These are phyloP conservation scores for Eucommia ulmoides DNA, from an alignment of 257 asterid genomes.

Conservation along the genomic window DNA sequence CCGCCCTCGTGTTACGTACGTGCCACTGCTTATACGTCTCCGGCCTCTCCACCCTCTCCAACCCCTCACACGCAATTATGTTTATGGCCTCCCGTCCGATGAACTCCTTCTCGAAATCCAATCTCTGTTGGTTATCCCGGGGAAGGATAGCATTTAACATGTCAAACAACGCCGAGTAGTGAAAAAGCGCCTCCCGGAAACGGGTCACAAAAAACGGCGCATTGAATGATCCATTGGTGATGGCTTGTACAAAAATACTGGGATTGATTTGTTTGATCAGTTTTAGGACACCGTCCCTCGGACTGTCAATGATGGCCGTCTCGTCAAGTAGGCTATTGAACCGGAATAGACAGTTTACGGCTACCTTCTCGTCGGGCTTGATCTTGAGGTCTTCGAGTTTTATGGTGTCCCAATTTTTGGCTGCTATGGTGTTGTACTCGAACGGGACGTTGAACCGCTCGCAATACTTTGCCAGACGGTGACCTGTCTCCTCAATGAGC, in stretches of 20 bases:
- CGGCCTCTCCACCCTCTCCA: conserved; percentile 34
- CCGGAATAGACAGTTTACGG: conserved; percentile 46
- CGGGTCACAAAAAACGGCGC: conserved; percentile 31
- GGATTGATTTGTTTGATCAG: conserved; percentile 31
- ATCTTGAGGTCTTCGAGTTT: conserved; percentile 33
- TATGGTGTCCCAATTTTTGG: conserved; percentile 46
- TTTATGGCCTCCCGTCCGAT: conserved; percentile 45
- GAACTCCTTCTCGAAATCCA: conserved; percentile 31
- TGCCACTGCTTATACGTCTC: conserved; percentile 51
- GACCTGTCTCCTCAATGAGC: conserved; percentile 51
- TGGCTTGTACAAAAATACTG: conserved; percentile 30
- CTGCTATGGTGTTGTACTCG: conserved; percentile 45
- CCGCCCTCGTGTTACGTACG: conserved; percentile 25
- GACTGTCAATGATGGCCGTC: conserved; percentile 15
- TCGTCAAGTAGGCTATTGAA: conserved; percentile 38
- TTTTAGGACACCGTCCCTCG: conserved; percentile 27
- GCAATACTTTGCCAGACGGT: conserved; percentile 28
- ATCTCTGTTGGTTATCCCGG: conserved; percentile 27
- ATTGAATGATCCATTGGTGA: conserved; percentile 27
- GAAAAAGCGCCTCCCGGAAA: conserved; percentile 34
- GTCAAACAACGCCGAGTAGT: conserved; percentile 40
- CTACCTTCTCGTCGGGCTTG: conserved; percentile 35
- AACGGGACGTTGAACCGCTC: conserved; percentile 39
- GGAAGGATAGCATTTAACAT: conserved; percentile 44
- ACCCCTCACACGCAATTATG: conserved; percentile 43